Evolutionary conservation across 768 basidiomycete genomes (phyloP).

Genomic region (Pholiota molesta): DNA sequence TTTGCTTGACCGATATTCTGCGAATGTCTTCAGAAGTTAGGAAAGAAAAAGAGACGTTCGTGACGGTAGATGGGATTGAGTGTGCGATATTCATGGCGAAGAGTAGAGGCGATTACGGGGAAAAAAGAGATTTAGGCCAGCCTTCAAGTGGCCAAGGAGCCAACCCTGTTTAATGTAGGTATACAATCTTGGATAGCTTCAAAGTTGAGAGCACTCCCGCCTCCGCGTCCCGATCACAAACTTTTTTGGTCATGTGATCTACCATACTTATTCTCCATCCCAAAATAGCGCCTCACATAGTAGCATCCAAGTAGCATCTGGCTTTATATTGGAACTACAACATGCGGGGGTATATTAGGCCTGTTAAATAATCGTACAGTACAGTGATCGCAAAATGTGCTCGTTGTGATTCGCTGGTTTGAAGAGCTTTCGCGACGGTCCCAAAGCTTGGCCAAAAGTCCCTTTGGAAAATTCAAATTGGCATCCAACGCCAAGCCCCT

Average conservation of each 20-base stretch:
- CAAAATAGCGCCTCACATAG: too few species aligned
- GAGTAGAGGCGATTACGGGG: conserved; percentile 2
- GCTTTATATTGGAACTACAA: too few species aligned
- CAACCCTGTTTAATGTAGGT: neutral
- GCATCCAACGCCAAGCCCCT: too few species aligned
- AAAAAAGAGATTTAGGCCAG: neutral
- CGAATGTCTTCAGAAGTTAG: conserved; percentile 86
- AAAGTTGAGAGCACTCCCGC: neutral
- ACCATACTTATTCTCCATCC: neutral
- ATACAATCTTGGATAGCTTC: neutral
- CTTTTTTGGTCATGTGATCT: conserved; percentile 34
- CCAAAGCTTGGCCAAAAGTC: too few species aligned
- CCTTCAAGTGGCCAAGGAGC: neutral
- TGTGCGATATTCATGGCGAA: conserved; percentile 86
- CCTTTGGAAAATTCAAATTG: too few species aligned
- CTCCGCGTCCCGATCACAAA: conserved; percentile 19
- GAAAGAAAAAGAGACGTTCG: conserved; percentile 91
- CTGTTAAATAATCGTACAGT: too few species aligned
- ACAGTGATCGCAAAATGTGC: too few species aligned
- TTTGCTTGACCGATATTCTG: conserved; percentile 96
- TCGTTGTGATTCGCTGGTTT: too few species aligned
- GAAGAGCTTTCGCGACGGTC: too few species aligned
- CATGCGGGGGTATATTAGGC: too few species aligned
- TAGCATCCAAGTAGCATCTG: too few species aligned
- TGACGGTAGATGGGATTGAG: conserved; percentile 83